Percentiles rank a stretch among this genome's conserved stretches.
These are phyloP conservation scores for Leccinum fibrillosum DNA, from an alignment of 768 basidiomycete genomes.

Conservation along the genomic window DNA sequence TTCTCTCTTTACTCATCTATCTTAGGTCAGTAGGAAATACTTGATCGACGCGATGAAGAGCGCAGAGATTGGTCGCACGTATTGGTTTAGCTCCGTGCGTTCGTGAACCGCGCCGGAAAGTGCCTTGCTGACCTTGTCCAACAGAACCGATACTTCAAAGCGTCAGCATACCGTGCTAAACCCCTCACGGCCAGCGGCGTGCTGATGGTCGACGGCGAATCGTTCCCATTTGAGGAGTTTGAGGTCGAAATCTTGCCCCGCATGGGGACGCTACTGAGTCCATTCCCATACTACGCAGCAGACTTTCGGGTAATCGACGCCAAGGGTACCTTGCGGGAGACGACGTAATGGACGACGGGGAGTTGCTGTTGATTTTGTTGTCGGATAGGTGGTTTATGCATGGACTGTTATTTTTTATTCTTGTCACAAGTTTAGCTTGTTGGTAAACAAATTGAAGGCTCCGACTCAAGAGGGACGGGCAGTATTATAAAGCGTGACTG, in stretches of 20 bases:
- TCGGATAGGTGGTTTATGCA: not conserved
- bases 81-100: constrained; percentile 60
- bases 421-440: not conserved
- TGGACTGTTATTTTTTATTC: not conserved
- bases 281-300: constrained; percentile 49
- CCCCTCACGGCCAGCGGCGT: constrained; percentile 52
- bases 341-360: not conserved
- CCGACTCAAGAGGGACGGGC: no score
- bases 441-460: no score
- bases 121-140: constrained; percentile 4
- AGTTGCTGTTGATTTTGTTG: not conserved
- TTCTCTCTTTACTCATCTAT: not conserved
- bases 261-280: constrained; percentile 64
- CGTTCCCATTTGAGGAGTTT: constrained; percentile 68
- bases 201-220: constrained; percentile 77
- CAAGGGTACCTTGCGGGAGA: constrained; percentile 21
- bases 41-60: constrained; percentile 55
- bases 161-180: constrained; percentile 67
- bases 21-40: constrained; percentile 39
- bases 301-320: constrained; percentile 40
- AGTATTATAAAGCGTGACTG: constrained; percentile 18
- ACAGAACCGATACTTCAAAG: constrained; percentile 73
- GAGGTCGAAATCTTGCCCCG: constrained; percentile 74
- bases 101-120: not conserved
- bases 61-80: constrained; percentile 57